Base-by-base conservation (phyloP, 192 early-diverging fungal species). In the Mortierella alpina region DNA sequence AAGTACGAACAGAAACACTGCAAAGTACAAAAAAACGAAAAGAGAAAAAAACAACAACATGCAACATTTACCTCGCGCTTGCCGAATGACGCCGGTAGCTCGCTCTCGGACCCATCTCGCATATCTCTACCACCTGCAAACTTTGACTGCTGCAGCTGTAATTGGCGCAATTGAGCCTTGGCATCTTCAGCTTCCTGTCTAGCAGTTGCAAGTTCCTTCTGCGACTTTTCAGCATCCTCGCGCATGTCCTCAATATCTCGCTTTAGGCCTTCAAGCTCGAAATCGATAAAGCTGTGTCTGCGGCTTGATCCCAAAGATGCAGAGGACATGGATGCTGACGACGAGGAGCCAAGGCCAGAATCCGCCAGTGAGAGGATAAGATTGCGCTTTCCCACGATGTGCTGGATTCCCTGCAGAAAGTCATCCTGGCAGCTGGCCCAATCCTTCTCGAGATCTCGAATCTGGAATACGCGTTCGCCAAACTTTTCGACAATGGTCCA, bases 401-500 rank as follows among this genome's bases (percentile, higher is more conserved):
- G 72, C 42, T 84, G 83, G 20, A 81, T 72, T 5, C 63, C 59
- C 39, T 79, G 66, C 55, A 75, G 42, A 81, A 73, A 84, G 20
- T 84, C 77, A 47, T 81, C 75, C 57, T 81, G 66, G 17, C 72
- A 76, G 18, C 53, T 59, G 14, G 57, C 65, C 83, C 83, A 84
- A 20, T 84, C 83, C 54, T 84, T 69, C 55, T 81, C 69, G 12
- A 81, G 53, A 47, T 84, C 66, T 6, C 69, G 64, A 55, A 81
- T 73, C 56, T 59, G 68, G 15, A 71, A 75, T 22, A 84, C 66
- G 39, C 68, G 72, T 17, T 84, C 83, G 11, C 84, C 69, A 82
- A 89, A 88, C 20, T 78, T 70, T 47, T 78, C 73, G 5, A 87
- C 68, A 15, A 89, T 79, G 13, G 84, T 85, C 87, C 86, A 89